phyloP scores from a whole-genome alignment of 2,329 filamentous ascomycete genomes.

The Colletotrichum godetiae region DNA sequence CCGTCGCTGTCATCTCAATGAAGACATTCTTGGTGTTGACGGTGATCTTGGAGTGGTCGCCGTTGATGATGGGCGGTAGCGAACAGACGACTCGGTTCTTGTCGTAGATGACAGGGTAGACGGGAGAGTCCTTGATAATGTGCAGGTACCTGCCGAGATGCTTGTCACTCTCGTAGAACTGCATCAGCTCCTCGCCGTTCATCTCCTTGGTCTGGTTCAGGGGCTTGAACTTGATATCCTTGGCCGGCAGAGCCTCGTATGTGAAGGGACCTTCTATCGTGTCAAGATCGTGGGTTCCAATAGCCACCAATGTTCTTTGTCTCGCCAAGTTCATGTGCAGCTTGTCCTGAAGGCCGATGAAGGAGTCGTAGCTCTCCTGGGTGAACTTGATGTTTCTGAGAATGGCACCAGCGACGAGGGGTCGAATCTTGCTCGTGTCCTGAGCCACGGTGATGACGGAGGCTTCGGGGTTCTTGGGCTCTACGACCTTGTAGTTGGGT shows the following conservation, averaged over 20 bases:
- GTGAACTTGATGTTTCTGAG: slow-evolving; percentile 93
- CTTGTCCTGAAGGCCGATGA: slow-evolving; percentile 98
- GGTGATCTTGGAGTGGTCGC: slow-evolving; percentile 96
- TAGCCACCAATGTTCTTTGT: slow-evolving; percentile 93
- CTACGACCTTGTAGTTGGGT: slow-evolving; percentile 82
- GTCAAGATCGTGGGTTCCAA: slow-evolving; percentile 96
- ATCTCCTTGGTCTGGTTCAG: slow-evolving; percentile 93
- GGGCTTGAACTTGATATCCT: slow-evolving; percentile 90
- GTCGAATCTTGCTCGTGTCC: slow-evolving; percentile 81
- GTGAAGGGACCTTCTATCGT: slow-evolving; percentile 95
- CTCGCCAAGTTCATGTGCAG: slow-evolving; percentile 95
- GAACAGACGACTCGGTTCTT: slow-evolving; percentile 89
- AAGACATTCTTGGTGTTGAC: slow-evolving; percentile 92
- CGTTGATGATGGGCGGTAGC: slow-evolving; percentile 97
- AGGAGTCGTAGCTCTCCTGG: slow-evolving; percentile 91
- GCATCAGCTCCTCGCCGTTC: slow-evolving; percentile 89
- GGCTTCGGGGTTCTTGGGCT: slow-evolving; percentile 78
- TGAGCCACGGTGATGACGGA: slow-evolving; percentile 85
- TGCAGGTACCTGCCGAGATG: slow-evolving; percentile 90
- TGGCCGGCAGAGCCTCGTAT: slow-evolving; percentile 92
- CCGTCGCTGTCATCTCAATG: slow-evolving; percentile 96
- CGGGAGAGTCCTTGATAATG: slow-evolving; percentile 92
- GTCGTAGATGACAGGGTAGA: slow-evolving; percentile 97
- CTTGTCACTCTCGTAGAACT: slow-evolving; percentile 94
- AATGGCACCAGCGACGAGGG: slow-evolving; percentile 89